These are phyloP conservation scores for Chaetomium strumarium DNA, from an alignment of 2,329 filamentous ascomycete species.

Conservation along the genomic window DNA sequence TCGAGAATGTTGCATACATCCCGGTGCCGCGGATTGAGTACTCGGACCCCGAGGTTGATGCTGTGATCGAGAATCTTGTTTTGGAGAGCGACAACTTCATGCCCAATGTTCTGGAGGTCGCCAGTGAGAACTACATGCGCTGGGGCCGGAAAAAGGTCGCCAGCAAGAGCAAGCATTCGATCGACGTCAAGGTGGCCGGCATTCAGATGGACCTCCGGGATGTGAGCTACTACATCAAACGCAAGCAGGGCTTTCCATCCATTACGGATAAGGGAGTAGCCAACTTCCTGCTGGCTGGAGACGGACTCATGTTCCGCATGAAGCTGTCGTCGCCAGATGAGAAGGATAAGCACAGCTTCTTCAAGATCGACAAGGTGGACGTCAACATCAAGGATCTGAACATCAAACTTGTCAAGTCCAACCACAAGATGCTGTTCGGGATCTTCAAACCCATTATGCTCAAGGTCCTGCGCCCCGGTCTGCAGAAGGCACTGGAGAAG, in stretches of 20 bases:
- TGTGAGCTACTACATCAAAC: slow-evolving; percentile 91
- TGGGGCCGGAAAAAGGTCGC: slow-evolving; percentile 85
- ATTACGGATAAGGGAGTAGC: slow-evolving; percentile 82
- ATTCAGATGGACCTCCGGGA: slow-evolving; percentile 89
- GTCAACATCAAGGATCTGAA: slow-evolving; percentile 76
- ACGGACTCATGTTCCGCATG: slow-evolving; percentile 87
- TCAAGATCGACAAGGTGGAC: slow-evolving; percentile 87
- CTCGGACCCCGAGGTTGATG: slow-evolving; percentile 75
- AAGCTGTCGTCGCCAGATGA: slow-evolving; percentile 76
- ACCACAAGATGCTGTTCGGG: slow-evolving; percentile 84
- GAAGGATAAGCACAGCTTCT: slow-evolving; percentile 72
- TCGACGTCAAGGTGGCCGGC: slow-evolving; percentile 80
- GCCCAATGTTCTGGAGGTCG: slow-evolving; percentile 83
- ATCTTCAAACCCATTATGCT: slow-evolving; percentile 84
- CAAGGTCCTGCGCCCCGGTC: slow-evolving; percentile 72
- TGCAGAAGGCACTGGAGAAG: slow-evolving; percentile 86
- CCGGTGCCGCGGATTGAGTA: slow-evolving; percentile 94
- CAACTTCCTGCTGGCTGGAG: slow-evolving; percentile 81
- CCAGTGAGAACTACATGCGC: slow-evolving; percentile 88
- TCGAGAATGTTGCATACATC: slow-evolving; percentile 84
- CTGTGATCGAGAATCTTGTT: slow-evolving; percentile 88
- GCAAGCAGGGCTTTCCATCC: slow-evolving; percentile 86
- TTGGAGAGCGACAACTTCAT: slow-evolving; percentile 96
- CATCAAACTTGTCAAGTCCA: slow-evolving; percentile 90
- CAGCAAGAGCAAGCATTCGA: slow-evolving; percentile 71